These are phyloP conservation scores for Penicillium hordei DNA, from an alignment of 2,329 filamentous ascomycete species.

Conservation along the genomic window DNA sequence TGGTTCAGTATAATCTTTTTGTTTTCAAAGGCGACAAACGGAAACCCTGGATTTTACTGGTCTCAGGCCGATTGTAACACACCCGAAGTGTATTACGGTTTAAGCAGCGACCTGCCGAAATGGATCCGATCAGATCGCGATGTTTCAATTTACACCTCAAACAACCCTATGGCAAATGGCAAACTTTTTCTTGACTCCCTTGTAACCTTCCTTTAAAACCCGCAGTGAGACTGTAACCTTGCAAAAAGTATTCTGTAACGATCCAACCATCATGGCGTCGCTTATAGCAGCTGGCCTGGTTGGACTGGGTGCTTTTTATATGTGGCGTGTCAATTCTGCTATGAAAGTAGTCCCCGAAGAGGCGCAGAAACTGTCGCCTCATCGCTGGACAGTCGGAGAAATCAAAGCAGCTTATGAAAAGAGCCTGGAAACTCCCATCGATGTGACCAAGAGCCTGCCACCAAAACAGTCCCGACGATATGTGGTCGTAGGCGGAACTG, in stretches of 20 bases:
- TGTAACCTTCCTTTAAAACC: background rate
- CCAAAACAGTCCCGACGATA: slow-evolving; percentile 41
- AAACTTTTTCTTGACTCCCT: background rate
- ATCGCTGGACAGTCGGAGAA: slow-evolving; percentile 38
- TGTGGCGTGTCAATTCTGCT: slow-evolving; percentile 32
- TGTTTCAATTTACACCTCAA: background rate
- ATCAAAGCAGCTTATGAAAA: slow-evolving; percentile 35
- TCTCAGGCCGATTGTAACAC: slow-evolving; percentile 13
- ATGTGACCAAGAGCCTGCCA: slow-evolving; percentile 37
- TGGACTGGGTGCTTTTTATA: slow-evolving; percentile 25
- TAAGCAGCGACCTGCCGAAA: slow-evolving; percentile 23
- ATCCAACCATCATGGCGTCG: slow-evolving; percentile 9
- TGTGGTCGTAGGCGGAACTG: slow-evolving; percentile 42
- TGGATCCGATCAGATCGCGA: background rate
- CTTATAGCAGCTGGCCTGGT: slow-evolving; percentile 11
- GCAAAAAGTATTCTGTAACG: background rate
- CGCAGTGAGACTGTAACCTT: background rate
- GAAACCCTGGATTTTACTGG: background rate
- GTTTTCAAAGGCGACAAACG: background rate
- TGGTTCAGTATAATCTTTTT: background rate
- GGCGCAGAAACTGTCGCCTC: slow-evolving; percentile 26
- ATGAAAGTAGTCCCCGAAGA: slow-evolving; percentile 32
- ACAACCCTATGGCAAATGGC: background rate
- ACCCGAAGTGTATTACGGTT: slow-evolving; percentile 15
- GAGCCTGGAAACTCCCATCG: slow-evolving; percentile 28